Evolutionary conservation across 805 yeast genomes (phyloP), one percentile per base, ranked within the genome.

Genomic region (Kurtzmaniella cleridarum): DNA sequence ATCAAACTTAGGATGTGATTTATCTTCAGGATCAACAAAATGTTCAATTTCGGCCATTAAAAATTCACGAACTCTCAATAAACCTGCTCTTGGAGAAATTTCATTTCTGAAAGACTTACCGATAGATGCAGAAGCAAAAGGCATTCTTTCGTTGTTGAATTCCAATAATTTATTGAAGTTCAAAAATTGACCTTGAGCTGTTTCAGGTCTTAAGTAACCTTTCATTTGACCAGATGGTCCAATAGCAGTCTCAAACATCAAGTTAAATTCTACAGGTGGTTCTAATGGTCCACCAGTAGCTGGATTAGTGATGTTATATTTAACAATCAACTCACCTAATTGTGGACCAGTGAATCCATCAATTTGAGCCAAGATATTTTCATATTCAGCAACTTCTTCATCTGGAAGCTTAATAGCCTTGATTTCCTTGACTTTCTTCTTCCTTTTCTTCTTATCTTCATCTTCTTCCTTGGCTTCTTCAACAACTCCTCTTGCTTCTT

Each of bases 11-110:
- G 81, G 73, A 66, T 93, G 98, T 24, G 72, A 62, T 70, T 93
- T 93, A 68, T 90, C 76, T 35, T 71, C 69, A 43, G 99, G 98
- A 62, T 93, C 99, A 49, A 95, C 97, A 58, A 79, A 93, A 68
- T 93, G 98, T 72, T 93, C 99, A 59, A 93, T 90, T 75, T 93
- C 99, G 42, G 98, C 99, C 98, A 93, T 93, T 60, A 93, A 73
- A 64, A 93, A 93, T 73, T 93, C 99, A 69, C 99, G 88, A 42
- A 95, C 98, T 70, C 99, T 84, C 62, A 93, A 76, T 53, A 93
- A 75, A 53, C 99, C 99, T 20, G 98, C 86, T 66, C 98, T 83
- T 54, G 99, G 99, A 35, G 97, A 88, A 57, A 93, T 93, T 73
- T 93, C 99, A 66, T 93, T 93, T 75, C 99, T 85, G 77, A 93